A percentile compares a stretch with the other conserved stretches of the same genome.
Conservation (phyloP, 1,284 basidiomycete species). For the Mrakiaceae sp. region DNA sequence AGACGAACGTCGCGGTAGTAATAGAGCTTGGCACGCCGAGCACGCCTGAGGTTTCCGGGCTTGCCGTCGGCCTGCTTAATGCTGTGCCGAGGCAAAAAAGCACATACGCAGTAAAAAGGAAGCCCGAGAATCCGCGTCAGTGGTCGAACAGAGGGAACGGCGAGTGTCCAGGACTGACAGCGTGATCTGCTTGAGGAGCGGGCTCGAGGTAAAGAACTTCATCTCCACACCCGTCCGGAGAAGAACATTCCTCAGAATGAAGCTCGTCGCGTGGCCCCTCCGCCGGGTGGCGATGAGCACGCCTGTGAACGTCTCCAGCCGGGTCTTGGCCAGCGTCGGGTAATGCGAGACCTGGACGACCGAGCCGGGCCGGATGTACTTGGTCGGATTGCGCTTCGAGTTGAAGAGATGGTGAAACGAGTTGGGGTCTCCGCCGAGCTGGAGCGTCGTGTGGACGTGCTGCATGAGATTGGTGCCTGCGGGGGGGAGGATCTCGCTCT, state of each 20-base stretch:
- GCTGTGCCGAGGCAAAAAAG: neutral
- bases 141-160: neutral
- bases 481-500: conserved; percentile 36
- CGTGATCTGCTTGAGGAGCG: conserved; percentile 73
- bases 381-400: conserved; percentile 40
- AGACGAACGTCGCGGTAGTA: conserved; percentile 21
- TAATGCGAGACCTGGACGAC: conserved; percentile 56
- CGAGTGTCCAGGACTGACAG: conserved; percentile 30
- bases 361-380: conserved; percentile 62
- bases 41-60: conserved; percentile 16
- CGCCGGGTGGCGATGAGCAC: conserved; percentile 69
- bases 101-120: neutral
- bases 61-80: conserved; percentile 30
- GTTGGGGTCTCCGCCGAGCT: conserved; percentile 54
- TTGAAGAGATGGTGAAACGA: conserved; percentile 54
- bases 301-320: conserved; percentile 67
- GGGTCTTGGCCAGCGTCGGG: conserved; percentile 42
- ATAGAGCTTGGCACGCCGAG: conserved; percentile 30
- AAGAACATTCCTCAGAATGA: conserved; percentile 74
- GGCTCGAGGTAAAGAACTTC: conserved; percentile 72
- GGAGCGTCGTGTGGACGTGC: conserved; percentile 55
- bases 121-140: neutral
- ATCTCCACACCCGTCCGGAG: conserved; percentile 82
- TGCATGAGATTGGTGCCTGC: conserved; percentile 68
- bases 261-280: conserved; percentile 68